These are phyloP conservation scores for Barbarea vulgaris DNA, from an alignment of 345 rosid species.

Conservation along the genomic window DNA sequence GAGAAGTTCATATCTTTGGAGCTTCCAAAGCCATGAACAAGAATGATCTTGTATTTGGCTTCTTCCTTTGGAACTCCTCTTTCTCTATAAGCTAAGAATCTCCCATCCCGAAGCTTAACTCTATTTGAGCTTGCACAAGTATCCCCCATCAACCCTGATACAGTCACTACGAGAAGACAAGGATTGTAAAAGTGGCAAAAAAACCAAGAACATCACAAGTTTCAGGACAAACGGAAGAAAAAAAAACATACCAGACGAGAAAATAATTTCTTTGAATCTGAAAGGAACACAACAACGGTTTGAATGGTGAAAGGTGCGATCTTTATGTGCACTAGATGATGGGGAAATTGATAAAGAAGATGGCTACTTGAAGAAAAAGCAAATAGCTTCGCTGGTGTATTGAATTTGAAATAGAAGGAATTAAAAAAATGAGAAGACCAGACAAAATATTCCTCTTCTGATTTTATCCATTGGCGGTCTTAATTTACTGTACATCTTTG, in stretches of 20 bases:
- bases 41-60: conserved; percentile 60
- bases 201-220: background rate
- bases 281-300: conserved; percentile 1
- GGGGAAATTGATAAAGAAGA: background rate
- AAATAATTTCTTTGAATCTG: conserved; percentile 1
- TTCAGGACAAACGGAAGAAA: background rate
- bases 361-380: conserved; percentile 7
- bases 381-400: background rate
- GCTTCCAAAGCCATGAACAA: conserved; percentile 94
- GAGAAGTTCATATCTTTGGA: conserved; percentile 90
- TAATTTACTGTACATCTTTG: background rate
- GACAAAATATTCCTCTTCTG: conserved; percentile 18
- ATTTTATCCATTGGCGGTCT: conserved; percentile 14
- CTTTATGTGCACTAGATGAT: conserved; percentile 15
- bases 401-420: background rate
- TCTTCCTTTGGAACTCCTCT: conserved; percentile 64
- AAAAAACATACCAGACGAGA: background rate
- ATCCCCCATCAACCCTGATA: conserved; percentile 19
- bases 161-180: conserved; percentile 3
- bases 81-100: conserved; percentile 73
- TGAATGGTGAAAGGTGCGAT: conserved; percentile 16
- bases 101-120: conserved; percentile 76
- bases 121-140: conserved; percentile 29
- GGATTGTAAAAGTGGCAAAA: conserved; percentile 4
- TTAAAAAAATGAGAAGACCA: conserved; percentile 1